Evolutionary conservation across 2,329 filamentous ascomycete species (phyloP).

Genomic region (Scedosporium boydii): DNA sequence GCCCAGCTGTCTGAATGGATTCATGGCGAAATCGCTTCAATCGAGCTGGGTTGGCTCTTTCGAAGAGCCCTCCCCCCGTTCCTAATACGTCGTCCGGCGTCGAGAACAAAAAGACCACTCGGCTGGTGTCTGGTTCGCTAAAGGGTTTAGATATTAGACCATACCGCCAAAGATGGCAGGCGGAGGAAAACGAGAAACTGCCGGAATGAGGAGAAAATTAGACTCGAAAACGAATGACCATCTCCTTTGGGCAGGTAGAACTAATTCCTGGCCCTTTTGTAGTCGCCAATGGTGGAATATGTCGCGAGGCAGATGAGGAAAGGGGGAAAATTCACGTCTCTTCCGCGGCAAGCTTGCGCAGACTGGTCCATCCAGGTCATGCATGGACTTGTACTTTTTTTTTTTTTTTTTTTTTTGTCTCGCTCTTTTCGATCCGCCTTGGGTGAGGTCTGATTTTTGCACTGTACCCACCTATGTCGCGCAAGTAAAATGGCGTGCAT

Average conservation of each 20-base stretch:
- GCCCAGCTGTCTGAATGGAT: slow-evolving; percentile 1
- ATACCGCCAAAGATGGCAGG: background rate
- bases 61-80: too few relatives aligned
- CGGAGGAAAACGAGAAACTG: background rate
- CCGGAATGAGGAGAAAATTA: background rate
- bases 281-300: background rate
- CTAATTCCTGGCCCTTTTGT: background rate
- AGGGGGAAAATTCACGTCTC: background rate
- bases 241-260: background rate
- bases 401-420: too few relatives aligned
- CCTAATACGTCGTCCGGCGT: too few relatives aligned
- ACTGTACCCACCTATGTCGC: too few relatives aligned
- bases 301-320: background rate
- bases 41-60: background rate
- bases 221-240: background rate
- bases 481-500: too few relatives aligned
- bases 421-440: too few relatives aligned
- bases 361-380: background rate
- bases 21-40: background rate
- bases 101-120: too few relatives aligned
- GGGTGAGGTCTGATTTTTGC: too few relatives aligned
- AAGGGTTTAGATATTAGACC: background rate
- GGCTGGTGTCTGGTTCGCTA: background rate
- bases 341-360: background rate
- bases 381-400: too few relatives aligned